These are phyloP conservation scores for Cryptosporidium parvum DNA, from an alignment of 169 alveolate genomes.

Conservation along the genomic window DNA sequence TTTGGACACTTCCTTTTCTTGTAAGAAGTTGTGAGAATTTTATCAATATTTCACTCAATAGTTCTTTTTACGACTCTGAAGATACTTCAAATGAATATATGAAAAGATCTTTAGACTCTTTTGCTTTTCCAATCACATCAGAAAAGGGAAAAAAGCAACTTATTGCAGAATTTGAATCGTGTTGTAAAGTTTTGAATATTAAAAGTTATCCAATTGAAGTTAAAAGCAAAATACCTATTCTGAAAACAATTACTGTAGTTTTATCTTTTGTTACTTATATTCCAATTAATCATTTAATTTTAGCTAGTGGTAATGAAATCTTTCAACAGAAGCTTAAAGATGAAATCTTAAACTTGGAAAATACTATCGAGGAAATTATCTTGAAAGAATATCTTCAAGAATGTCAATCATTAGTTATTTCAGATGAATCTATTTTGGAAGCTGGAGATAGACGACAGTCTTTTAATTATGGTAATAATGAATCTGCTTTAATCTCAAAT, in stretches of 20 bases:
- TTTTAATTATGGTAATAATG: not conserved
- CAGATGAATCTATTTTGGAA: not conserved
- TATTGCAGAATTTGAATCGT: conserved; percentile 12
- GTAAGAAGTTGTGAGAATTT: not conserved
- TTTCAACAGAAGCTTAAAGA: not conserved
- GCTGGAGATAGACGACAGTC: not conserved
- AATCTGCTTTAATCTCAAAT: conserved; percentile 19
- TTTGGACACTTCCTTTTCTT: conserved; percentile 65
- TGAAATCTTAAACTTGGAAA: conserved; percentile 20
- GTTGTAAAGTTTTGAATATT: conserved; percentile 19
- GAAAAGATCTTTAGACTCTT: conserved; percentile 13
- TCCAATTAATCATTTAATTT: not conserved
- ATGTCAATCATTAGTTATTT: conserved; percentile 2
- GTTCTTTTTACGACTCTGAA: not conserved
- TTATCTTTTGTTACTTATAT: conserved; percentile 28
- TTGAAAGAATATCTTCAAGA: not conserved
- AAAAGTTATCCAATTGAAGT: conserved; percentile 16
- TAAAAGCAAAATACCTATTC: conserved; percentile 4
- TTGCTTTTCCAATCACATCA: conserved; percentile 17
- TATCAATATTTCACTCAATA: not conserved
- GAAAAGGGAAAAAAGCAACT: conserved; percentile 1
- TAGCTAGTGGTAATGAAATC: not conserved
- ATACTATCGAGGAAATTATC: not conserved
- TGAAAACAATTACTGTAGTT: conserved; percentile 26
- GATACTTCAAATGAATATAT: conserved; percentile 19